A percentile compares a stretch with the other conserved stretches of the same genome.
phyloP scores from a whole-genome alignment of 2,329 filamentous ascomycete species.

The Cladophialophora immunda region DNA sequence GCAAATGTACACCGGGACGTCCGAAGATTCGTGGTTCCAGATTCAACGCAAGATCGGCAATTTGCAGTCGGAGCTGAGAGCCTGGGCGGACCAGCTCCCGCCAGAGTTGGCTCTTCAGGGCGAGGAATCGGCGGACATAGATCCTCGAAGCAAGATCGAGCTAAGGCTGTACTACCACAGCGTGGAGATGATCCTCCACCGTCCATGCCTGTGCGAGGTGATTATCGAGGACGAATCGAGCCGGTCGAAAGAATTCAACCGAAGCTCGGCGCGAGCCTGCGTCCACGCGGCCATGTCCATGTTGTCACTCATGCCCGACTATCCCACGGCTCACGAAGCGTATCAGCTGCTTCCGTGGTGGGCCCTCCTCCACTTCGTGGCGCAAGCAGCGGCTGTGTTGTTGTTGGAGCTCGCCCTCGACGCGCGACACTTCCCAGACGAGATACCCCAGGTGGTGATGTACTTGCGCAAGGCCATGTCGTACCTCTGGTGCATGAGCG shows the following conservation, averaged over 20 bases:
- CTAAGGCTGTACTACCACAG: constrained; percentile 43
- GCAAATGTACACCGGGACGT: constrained; percentile 27
- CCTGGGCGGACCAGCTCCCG: constrained; percentile 30
- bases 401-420: constrained; percentile 42
- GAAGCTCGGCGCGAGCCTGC: constrained; percentile 36
- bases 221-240: constrained; percentile 40
- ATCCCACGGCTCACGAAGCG: constrained; percentile 38
- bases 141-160: constrained; percentile 37
- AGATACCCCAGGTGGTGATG: constrained; percentile 34
- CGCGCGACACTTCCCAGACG: constrained; percentile 37
- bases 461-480: constrained; percentile 42
- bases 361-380: constrained; percentile 43
- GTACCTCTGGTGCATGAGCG: constrained; percentile 36
- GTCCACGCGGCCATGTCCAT: constrained; percentile 41
- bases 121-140: constrained; percentile 18
- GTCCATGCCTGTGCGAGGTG: constrained; percentile 43
- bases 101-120: constrained; percentile 28
- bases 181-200: constrained; percentile 41
- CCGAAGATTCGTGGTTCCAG: constrained; percentile 31
- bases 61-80: constrained; percentile 32
- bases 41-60: constrained; percentile 32
- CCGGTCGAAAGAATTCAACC: constrained; percentile 34
- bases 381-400: constrained; percentile 42
- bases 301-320: constrained; percentile 41
- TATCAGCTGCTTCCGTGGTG: constrained; percentile 43